Evolutionary conservation across 345 rosid species (phyloP).

Genomic region (Ricinus communis): DNA sequence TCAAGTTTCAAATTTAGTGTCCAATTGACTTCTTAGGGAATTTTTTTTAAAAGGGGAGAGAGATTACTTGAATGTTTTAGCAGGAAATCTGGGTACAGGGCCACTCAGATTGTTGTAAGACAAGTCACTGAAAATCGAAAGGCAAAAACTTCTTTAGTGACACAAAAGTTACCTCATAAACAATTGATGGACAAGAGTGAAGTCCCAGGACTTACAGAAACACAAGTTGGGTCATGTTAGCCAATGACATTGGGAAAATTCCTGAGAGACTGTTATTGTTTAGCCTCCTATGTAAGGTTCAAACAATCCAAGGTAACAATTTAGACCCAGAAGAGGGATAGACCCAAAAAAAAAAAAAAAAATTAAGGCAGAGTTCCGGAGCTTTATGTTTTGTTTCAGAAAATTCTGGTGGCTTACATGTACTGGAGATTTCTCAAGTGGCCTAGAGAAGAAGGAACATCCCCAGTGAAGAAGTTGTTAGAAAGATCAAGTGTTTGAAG

Average conservation of each 20-base stretch:
- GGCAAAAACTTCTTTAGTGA: conserved; percentile 1
- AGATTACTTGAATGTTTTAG: conserved; percentile 83
- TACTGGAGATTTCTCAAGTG: conserved; percentile 66
- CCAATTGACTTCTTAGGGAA: conserved; percentile 12
- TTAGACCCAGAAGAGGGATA: neutral
- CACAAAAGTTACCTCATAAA: neutral
- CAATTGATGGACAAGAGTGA: conserved; percentile 6
- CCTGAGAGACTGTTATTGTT: conserved; percentile 89
- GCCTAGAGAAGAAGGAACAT: conserved; percentile 68
- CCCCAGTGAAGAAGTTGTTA: conserved; percentile 63
- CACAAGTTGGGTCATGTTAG: conserved; percentile 84
- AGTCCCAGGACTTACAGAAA: conserved; percentile 61
- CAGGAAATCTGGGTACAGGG: conserved; percentile 80
- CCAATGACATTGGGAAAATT: conserved; percentile 59
- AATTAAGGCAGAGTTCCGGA: neutral
- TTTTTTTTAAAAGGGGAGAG: conserved; percentile 13
- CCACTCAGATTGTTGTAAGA: conserved; percentile 91
- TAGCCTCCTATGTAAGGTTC: conserved; percentile 59
- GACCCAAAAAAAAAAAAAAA: too few species aligned
- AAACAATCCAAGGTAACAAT: conserved; percentile 8
- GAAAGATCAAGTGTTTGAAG: conserved; percentile 94
- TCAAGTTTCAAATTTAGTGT: neutral
- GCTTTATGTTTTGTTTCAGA: neutral
- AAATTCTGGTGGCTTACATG: conserved; percentile 51
- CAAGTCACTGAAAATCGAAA: conserved; percentile 61